A percentile compares a stretch with the other conserved stretches of the same genome.
Evolutionary conservation across 2,329 filamentous ascomycete species (phyloP).

Genomic region (Ceratocystis alfenasii): DNA sequence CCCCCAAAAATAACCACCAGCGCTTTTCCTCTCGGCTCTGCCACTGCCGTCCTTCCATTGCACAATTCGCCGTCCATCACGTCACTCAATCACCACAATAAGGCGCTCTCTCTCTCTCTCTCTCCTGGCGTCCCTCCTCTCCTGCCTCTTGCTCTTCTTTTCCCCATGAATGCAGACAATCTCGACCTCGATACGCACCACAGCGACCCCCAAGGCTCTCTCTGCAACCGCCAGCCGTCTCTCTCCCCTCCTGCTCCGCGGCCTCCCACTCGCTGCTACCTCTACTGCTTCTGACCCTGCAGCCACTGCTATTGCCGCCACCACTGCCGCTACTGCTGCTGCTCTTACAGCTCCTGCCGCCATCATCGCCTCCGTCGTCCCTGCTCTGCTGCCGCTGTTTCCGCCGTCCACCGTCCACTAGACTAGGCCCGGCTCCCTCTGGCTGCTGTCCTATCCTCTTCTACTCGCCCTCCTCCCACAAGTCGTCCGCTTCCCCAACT

Average conservation of each 20-base stretch:
- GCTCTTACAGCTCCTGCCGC: neutral
- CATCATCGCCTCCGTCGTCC: neutral
- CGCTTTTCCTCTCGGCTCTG: neutral
- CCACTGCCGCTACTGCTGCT: neutral
- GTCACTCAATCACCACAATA: neutral
- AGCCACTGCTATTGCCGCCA: neutral
- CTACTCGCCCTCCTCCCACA: neutral
- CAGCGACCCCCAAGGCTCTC: neutral
- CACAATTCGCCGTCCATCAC: neutral
- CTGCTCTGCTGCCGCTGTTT: conserved; percentile 2
- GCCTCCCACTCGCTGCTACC: neutral
- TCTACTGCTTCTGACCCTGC: neutral
- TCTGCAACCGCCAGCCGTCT: neutral
- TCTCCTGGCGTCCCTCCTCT: neutral
- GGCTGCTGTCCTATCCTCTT: too few species aligned
- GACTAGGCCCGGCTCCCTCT: too few species aligned
- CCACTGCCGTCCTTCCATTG: neutral
- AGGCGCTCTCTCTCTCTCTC: neutral
- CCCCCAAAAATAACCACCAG: neutral
- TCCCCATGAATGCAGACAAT: neutral
- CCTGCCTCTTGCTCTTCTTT: neutral
- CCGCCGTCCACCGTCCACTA: neutral
- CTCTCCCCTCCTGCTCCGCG: neutral
- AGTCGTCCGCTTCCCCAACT: too few species aligned
- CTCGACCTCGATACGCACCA: neutral